These are phyloP conservation scores for Penicillium nordicum DNA, from an alignment of 2,329 filamentous ascomycete genomes.

Conservation along the genomic window DNA sequence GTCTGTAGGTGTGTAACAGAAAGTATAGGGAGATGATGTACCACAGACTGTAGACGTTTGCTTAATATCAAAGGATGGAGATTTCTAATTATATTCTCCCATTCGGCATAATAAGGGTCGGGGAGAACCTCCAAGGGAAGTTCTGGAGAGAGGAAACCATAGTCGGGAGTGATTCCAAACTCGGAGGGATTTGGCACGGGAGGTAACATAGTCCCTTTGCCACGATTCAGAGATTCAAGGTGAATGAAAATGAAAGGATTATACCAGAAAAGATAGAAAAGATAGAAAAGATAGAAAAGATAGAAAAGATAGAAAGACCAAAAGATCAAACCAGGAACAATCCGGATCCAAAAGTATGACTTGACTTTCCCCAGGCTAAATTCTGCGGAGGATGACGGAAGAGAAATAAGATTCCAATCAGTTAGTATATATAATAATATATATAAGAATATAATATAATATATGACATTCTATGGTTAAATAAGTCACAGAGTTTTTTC, in stretches of 20 bases:
- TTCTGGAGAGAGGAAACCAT: conserved; percentile 84
- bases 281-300: no score
- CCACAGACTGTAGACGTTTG: conserved; percentile 72
- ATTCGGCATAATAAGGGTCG: conserved; percentile 89
- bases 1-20: conserved; percentile 77
- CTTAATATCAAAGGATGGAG: conserved; percentile 83
- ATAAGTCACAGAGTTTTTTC: background rate
- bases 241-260: background rate
- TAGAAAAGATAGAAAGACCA: background rate
- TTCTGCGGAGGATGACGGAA: background rate
- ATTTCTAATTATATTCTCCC: conserved; percentile 83
- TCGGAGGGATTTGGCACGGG: conserved; percentile 58
- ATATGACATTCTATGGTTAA: background rate
- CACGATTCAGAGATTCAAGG: no score
- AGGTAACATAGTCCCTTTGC: conserved; percentile 39
- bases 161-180: conserved; percentile 63
- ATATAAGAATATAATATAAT: no score
- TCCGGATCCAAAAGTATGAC: background rate
- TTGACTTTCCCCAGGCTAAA: background rate
- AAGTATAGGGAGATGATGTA: conserved; percentile 78
- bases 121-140: conserved; percentile 76
- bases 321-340: background rate
- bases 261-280: background rate
- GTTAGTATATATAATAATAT: no score
- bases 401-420: background rate